Evolutionary conservation across 257 asterid genomes (phyloP), one percentile per base, ranked within the genome.

Genomic region (Gentiana dahurica): DNA sequence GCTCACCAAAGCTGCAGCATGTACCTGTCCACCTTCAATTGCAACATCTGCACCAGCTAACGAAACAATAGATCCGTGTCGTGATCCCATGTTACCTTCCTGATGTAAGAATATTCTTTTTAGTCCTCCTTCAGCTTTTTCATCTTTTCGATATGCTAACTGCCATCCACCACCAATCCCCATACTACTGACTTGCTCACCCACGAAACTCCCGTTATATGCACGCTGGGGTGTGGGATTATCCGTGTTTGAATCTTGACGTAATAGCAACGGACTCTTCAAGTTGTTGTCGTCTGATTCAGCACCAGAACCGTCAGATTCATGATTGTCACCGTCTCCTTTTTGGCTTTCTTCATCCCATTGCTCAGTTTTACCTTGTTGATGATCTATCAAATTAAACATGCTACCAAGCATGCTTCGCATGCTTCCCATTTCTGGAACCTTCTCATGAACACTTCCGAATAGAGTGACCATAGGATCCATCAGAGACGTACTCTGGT

Each of bases 101-200:
- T 79, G 77, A 10, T 79, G 88, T 67, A 85, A 66, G 72, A 73
- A 85, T 5, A 82, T 72, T 63, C 95, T 82, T 60, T 73, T 72
- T 53, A 82, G 78, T n/a, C 77, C 71, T 10, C 82, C 83, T 45
- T 67, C 70, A 35, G 55, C 70, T 7, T 70, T 66, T 62, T 73
- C 81, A 63, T 75, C 77, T 52, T 63, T 47, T 36, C 76, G 65
- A 47, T 76, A 81, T 2, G 88, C 91, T 61, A 85, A 84, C 69
- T 85, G 91, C 94, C 94, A 85, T 58, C 91, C 94, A 24, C 91
- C 74, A 9, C 94, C 94, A 36, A 85, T 82, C 57, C 79, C 82
- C 3, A 65, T 64, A 59, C 71, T 60, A 44, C 72, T 73, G 5
- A 54, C 71, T 46, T 62, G 63, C 59, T 71, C 76, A 46, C 77